phyloP scores from a whole-genome alignment of 108 stramenopile genomes.

The Cyclotella atomus region DNA sequence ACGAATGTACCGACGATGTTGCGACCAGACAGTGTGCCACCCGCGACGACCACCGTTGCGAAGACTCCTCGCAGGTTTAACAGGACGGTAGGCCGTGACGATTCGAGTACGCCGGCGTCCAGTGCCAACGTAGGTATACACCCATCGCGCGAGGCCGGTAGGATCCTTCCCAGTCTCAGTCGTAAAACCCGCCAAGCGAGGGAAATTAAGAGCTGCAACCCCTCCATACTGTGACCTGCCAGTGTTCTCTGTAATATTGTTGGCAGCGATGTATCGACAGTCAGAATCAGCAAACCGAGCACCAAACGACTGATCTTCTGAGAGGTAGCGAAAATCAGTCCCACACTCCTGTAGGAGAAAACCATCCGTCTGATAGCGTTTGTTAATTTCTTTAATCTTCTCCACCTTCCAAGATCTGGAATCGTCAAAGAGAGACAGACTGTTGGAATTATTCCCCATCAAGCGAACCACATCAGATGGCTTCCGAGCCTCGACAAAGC shows the following conservation, averaged over 20 bases:
- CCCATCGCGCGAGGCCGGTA: background rate
- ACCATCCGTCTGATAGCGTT: background rate
- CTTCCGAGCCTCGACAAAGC: background rate
- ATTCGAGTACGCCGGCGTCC: background rate
- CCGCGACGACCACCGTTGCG: background rate
- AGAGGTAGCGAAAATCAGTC: background rate
- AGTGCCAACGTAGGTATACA: background rate
- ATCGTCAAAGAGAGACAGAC: background rate
- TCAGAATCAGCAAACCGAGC: background rate
- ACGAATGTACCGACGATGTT: constrained; percentile 2
- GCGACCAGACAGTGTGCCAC: background rate
- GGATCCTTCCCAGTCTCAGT: background rate
- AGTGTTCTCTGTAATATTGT: background rate
- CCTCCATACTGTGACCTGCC: background rate
- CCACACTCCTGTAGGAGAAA: no score
- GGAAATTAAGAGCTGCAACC: background rate
- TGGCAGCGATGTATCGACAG: background rate
- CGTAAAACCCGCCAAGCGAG: background rate
- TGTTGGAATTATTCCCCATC: background rate
- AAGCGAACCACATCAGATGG: background rate
- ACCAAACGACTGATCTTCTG: background rate
- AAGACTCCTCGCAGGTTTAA: background rate
- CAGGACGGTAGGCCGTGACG: background rate
- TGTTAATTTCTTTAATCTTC: background rate
- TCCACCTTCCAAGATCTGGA: background rate